These are phyloP conservation scores for Mycena crocata DNA, from an alignment of 768 basidiomycete species.

Conservation along the genomic window DNA sequence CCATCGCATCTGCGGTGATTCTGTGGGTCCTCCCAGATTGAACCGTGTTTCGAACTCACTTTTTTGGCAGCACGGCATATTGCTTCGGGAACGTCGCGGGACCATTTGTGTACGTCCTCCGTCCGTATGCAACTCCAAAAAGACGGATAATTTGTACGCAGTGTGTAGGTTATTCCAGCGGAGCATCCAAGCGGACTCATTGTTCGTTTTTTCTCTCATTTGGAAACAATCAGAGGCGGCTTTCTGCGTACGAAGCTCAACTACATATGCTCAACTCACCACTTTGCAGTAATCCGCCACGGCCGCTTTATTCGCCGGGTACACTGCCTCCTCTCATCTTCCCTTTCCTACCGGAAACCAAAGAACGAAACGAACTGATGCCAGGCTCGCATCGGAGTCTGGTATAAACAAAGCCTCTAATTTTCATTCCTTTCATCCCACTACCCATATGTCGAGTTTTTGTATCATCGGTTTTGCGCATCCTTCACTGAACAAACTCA, in stretches of 20 bases:
- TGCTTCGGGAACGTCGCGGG: slow-evolving; percentile 36
- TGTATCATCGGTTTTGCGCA: too few species aligned
- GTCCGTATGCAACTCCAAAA: background rate
- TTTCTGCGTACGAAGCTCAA: slow-evolving; percentile 21
- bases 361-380: too few species aligned
- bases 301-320: slow-evolving; percentile 31
- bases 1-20: slow-evolving; percentile 31
- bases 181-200: too few species aligned
- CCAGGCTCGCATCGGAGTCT: too few species aligned
- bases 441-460: too few species aligned
- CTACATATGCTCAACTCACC: background rate
- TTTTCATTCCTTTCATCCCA: too few species aligned
- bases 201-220: background rate
- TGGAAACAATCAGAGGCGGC: slow-evolving; percentile 32
- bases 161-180: background rate
- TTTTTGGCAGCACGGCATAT: slow-evolving; percentile 27
- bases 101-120: slow-evolving; percentile 29
- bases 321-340: too few species aligned
- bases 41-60: background rate
- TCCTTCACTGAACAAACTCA: too few species aligned
- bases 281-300: slow-evolving; percentile 27
- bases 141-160: background rate
- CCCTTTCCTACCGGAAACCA: too few species aligned
- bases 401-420: too few species aligned
- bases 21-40: slow-evolving; percentile 7